These are phyloP conservation scores for Xylaria cubensis DNA, from an alignment of 495 filamentous ascomycete genomes.

Conservation along the genomic window DNA sequence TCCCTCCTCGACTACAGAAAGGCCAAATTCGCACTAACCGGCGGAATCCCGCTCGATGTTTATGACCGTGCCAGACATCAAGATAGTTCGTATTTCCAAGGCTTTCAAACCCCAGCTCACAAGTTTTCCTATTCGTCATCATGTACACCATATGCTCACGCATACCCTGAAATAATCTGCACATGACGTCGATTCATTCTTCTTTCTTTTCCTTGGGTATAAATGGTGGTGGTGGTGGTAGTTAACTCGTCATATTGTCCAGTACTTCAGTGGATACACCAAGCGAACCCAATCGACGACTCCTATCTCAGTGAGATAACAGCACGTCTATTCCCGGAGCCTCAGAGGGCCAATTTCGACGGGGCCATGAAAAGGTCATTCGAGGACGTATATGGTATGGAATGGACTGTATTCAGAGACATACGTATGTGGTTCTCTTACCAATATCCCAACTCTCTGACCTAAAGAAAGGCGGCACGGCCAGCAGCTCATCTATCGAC, in stretches of 20 bases:
- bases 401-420: background rate
- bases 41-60: fast-evolving
- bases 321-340: background rate
- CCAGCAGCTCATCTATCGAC: background rate
- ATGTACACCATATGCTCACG: background rate
- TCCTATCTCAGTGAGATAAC: background rate
- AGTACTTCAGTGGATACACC: background rate
- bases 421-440: background rate
- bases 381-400: background rate
- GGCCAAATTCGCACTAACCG: background rate
- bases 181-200: background rate
- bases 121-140: background rate
- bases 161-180: background rate
- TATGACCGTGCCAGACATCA: background rate
- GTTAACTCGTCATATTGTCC: background rate
- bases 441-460: background rate
- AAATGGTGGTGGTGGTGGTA: background rate
- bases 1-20: background rate
- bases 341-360: background rate
- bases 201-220: background rate
- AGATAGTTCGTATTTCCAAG: background rate
- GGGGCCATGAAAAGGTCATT: background rate
- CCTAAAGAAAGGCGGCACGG: background rate
- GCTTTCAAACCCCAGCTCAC: background rate
- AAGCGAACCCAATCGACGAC: background rate